A percentile compares a stretch with the other conserved stretches of the same genome.
phyloP scores from a whole-genome alignment of 208 protist species.

The Tritrichomonas musculus region DNA sequence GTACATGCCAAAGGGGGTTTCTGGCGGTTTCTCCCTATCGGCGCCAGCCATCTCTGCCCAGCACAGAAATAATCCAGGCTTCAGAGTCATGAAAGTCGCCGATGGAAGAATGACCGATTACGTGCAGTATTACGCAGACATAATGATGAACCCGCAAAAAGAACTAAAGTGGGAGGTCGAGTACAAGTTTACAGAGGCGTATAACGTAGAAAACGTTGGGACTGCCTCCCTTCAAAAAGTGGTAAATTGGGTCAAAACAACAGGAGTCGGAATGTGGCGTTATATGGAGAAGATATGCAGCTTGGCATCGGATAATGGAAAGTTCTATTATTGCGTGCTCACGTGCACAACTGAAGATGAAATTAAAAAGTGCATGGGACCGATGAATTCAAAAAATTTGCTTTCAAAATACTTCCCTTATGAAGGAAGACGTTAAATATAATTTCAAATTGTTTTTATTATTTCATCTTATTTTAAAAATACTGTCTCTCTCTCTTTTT shows the following conservation, averaged over 20 bases:
- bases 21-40: neutral
- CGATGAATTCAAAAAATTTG: no score
- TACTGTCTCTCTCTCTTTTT: no score
- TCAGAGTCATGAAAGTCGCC: neutral
- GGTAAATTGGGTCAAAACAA: neutral
- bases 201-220: neutral
- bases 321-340: neutral
- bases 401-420: no score
- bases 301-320: neutral
- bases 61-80: neutral
- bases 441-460: no score
- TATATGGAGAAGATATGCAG: neutral
- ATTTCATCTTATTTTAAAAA: no score
- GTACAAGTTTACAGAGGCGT: neutral
- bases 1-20: neutral
- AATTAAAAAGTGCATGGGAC: neutral
- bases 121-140: neutral
- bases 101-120: neutral
- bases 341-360: neutral
- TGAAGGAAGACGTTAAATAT: no score
- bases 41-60: neutral
- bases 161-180: neutral
- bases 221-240: neutral
- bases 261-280: neutral
- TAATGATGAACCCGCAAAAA: neutral